Evolutionary conservation across 2,329 filamentous ascomycete genomes (phyloP).

Genomic region (Aspergillus costaricaensis): DNA sequence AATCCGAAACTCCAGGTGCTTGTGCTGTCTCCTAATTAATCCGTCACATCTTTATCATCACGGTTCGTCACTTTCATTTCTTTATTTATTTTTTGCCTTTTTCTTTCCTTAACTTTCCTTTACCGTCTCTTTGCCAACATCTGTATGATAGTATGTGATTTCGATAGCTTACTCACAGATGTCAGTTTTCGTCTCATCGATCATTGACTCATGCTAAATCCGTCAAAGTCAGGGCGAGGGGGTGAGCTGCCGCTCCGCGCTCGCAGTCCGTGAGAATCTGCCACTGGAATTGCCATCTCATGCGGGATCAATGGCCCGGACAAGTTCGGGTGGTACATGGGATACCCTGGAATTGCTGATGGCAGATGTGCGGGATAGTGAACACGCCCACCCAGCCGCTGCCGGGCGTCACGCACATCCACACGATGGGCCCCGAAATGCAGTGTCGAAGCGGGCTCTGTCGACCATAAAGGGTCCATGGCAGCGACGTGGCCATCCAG

Average conservation of each 20-base stretch:
- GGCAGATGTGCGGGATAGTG: conserved; percentile 17
- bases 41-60: not conserved
- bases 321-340: conserved; percentile 30
- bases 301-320: conserved; percentile 33
- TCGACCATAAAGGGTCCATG: conserved; percentile 20
- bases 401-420: conserved; percentile 33
- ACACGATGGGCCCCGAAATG: conserved; percentile 34
- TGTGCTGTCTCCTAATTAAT: not conserved
- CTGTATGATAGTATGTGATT: not conserved
- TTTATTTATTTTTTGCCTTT: not conserved
- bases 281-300: conserved; percentile 21
- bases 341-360: conserved; percentile 16
- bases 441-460: conserved; percentile 19
- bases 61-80: not conserved
- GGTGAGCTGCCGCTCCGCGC: conserved; percentile 38
- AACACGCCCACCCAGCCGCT: conserved; percentile 24
- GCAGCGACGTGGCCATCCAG: conserved; percentile 23
- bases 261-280: conserved; percentile 24
- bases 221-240: conserved; percentile 25
- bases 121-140: not conserved
- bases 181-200: not conserved
- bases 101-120: not conserved
- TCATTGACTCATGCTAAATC: conserved; percentile 24
- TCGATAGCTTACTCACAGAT: not conserved
- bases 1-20: not conserved